Base-by-base conservation (phyloP, 495 filamentous ascomycete species). In the Hyaloscypha bicolor region DNA sequence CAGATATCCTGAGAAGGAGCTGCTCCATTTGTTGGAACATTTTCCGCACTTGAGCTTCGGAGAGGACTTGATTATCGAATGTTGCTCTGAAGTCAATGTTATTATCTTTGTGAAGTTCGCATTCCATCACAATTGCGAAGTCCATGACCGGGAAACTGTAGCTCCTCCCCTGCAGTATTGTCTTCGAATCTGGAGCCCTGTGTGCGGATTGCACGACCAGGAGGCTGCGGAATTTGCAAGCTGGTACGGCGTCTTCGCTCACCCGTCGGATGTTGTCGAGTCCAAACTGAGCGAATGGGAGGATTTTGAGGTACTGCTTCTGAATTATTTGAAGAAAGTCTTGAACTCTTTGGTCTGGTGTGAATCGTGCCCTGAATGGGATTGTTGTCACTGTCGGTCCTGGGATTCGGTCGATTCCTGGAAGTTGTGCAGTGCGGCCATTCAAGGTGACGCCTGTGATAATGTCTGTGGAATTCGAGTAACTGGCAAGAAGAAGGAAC, bases 1-100 rank as follows among this genome's bases (percentile, higher is more conserved):
- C 25, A 25, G 25, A 25, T 25, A 25, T 25, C 25, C 25, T 25
- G 25, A 25, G 25, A 25, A 25, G 25, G 25, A 25, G 25, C 25
- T 65, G 19, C 51, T 57, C 62, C 48, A 65, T 60, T 30, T 65
- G 62, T 16, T 58, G 62, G 22, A 65, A 60, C 19, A 65, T 55
- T 8, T 30, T 6, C 22, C 51, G 16, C 16, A 65, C 55, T 58
- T 65, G 19, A 22, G 21, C 62, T 39, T 65, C 51, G 8, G 16
- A 29, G 16, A 65, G 52, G 31, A 65, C 22, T 37, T 58, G 48
- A 31, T 59, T n/a, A 56, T 65, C 62, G 51, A 65, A 65, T 5
- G 62, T 65, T 31, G 62, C 62, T 37, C 51, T 30, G 21, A 65
- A 65, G 21, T 58, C 51, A 33, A 65, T 37, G 22, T n/a, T 65